These are phyloP conservation scores for Talaromyces sp. DNA, from an alignment of 2,329 filamentous ascomycete species.

Conservation along the genomic window DNA sequence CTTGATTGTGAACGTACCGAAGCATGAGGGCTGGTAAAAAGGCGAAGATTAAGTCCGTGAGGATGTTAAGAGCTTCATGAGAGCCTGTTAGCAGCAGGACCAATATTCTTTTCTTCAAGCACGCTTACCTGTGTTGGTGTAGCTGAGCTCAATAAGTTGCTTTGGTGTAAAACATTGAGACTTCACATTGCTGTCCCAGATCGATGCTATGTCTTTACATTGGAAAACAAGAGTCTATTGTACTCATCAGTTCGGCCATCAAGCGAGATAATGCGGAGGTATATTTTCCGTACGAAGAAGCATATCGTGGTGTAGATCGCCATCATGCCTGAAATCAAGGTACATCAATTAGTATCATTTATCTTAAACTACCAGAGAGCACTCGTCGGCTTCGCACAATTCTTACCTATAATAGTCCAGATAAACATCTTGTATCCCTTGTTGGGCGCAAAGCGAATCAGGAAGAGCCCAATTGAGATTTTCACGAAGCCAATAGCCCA, in stretches of 20 bases:
- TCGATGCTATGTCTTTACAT: slow-evolving; percentile 45
- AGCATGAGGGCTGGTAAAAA: neutral
- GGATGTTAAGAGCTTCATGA: neutral
- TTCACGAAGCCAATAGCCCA: slow-evolving; percentile 29
- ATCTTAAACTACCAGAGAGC: neutral
- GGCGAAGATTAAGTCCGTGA: neutral
- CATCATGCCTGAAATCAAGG: neutral
- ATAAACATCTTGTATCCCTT: neutral
- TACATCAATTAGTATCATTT: neutral
- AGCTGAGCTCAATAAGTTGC: slow-evolving; percentile 44
- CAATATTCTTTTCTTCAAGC: neutral
- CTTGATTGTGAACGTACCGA: neutral
- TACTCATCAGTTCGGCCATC: slow-evolving; percentile 10
- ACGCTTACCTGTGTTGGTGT: slow-evolving; percentile 36
- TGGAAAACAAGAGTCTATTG: slow-evolving; percentile 48
- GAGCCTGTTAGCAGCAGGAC: neutral
- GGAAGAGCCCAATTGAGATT: neutral
- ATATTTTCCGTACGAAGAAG: neutral
- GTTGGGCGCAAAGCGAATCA: neutral
- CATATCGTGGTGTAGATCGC: neutral
- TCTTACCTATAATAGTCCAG: neutral
- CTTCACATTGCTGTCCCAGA: slow-evolving; percentile 44
- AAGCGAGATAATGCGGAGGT: neutral
- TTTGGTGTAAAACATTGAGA: slow-evolving; percentile 42
- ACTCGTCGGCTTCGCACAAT: neutral